phyloP scores from a whole-genome alignment of 2,329 filamentous ascomycete genomes.

The Verruconis gallopava region DNA sequence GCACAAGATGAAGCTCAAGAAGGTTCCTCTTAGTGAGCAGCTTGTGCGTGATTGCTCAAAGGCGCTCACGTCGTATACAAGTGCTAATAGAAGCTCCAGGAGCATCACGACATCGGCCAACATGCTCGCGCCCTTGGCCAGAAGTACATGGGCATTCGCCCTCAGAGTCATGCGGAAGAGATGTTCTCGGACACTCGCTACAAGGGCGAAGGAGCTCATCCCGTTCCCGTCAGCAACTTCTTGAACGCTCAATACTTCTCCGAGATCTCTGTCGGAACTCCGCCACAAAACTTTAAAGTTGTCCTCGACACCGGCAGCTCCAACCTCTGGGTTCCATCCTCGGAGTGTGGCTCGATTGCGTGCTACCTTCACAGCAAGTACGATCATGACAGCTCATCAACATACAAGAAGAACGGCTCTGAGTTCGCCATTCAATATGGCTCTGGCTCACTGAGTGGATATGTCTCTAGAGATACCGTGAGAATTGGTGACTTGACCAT shows the following conservation, averaged over 20 bases:
- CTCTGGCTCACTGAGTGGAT: constrained; percentile 85
- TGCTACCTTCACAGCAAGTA: constrained; percentile 98
- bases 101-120: constrained; percentile 62
- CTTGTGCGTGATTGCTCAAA: constrained; percentile 48
- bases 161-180: constrained; percentile 51
- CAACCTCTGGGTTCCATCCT: constrained; percentile 95
- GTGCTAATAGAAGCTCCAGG: constrained; percentile 34
- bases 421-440: constrained; percentile 91
- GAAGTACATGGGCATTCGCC: constrained; percentile 84
- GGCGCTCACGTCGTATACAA: constrained; percentile 12
- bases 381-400: constrained; percentile 76
- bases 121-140: constrained; percentile 77
- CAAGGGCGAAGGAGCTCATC: constrained; percentile 55
- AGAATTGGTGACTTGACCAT: constrained; percentile 81
- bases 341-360: constrained; percentile 83
- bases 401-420: constrained; percentile 87
- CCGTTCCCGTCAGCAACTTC: constrained; percentile 90
- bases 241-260: constrained; percentile 99
- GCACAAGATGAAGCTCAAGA: constrained; percentile 96
- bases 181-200: constrained; percentile 67
- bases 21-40: constrained; percentile 84
- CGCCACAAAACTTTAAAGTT: constrained; percentile 94
- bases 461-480: constrained; percentile 78
- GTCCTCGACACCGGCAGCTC: constrained; percentile 97
- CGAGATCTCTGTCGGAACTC: constrained; percentile 83